These are phyloP conservation scores for Diospyros lotus DNA, from an alignment of 148 eudicot species.

Conservation along the genomic window DNA sequence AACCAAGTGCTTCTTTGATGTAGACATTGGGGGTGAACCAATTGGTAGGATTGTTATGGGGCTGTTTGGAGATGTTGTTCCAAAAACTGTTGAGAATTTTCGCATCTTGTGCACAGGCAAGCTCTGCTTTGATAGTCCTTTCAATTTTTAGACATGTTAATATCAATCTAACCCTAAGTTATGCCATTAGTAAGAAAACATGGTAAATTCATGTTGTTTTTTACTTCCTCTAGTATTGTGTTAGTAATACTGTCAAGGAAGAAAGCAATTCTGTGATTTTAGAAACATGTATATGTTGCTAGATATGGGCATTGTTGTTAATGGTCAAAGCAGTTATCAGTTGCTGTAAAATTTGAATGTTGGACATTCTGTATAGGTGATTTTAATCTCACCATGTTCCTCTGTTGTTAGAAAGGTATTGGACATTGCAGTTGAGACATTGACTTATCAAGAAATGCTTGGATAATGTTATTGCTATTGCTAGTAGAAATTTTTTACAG, in stretches of 20 bases:
- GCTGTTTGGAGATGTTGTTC: conserved; percentile 40
- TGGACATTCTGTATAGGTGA: background rate
- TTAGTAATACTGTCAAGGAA: background rate
- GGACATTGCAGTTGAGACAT: background rate
- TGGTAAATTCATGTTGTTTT: background rate
- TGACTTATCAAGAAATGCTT: background rate
- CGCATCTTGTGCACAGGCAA: conserved; percentile 42
- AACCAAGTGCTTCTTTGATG: conserved; percentile 32
- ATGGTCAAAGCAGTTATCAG: background rate
- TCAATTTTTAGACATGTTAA: background rate
- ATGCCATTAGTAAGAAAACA: no score
- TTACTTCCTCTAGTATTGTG: background rate
- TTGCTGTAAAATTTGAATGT: background rate
- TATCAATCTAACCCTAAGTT: background rate
- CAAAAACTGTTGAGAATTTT: conserved; percentile 46
- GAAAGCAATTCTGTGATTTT: background rate
- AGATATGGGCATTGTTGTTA: background rate
- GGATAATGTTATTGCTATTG: background rate
- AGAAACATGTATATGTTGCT: background rate
- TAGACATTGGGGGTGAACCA: conserved; percentile 37
- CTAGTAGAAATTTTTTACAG: background rate
- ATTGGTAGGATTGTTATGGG: conserved; percentile 43
- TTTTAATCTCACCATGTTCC: background rate
- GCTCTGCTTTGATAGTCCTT: conserved; percentile 7
- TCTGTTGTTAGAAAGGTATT: background rate